A percentile compares a stretch with the other conserved stretches of the same genome.
These are phyloP conservation scores for Phylloporus sp. DNA, from an alignment of 768 basidiomycete genomes.

Conservation along the genomic window DNA sequence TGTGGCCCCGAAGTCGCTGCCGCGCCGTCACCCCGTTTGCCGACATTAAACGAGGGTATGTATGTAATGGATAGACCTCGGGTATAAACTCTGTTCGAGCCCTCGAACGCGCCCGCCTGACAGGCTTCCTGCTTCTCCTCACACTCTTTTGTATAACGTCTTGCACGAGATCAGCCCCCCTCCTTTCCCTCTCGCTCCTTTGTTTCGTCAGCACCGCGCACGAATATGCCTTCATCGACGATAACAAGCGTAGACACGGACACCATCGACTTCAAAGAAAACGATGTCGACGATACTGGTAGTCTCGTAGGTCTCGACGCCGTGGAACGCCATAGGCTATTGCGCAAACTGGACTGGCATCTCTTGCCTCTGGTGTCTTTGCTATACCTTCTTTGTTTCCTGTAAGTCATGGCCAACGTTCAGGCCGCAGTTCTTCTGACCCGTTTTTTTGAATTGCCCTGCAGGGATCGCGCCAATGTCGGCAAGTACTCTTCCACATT, in stretches of 20 bases:
- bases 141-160: slow-evolving; percentile 8
- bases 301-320: slow-evolving; percentile 7
- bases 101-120: background rate
- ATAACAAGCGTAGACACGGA: slow-evolving; percentile 6
- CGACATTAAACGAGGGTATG: background rate
- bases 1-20: no score
- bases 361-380: slow-evolving; percentile 41
- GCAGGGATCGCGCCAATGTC: slow-evolving; percentile 42
- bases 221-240: slow-evolving; percentile 13
- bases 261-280: slow-evolving; percentile 9
- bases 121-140: background rate
- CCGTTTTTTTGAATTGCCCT: background rate
- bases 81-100: background rate
- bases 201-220: background rate
- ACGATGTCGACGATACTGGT: background rate
- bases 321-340: slow-evolving; percentile 21
- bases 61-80: background rate
- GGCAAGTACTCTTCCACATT: slow-evolving; percentile 25
- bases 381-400: slow-evolving; percentile 42
- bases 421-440: background rate
- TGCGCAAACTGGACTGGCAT: slow-evolving; percentile 43
- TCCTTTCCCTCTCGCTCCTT: background rate
- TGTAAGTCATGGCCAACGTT: slow-evolving; percentile 30
- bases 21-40: background rate
- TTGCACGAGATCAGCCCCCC: no score